Conservation (phyloP, 768 basidiomycete species). For the Podaxis mareebaensis region DNA sequence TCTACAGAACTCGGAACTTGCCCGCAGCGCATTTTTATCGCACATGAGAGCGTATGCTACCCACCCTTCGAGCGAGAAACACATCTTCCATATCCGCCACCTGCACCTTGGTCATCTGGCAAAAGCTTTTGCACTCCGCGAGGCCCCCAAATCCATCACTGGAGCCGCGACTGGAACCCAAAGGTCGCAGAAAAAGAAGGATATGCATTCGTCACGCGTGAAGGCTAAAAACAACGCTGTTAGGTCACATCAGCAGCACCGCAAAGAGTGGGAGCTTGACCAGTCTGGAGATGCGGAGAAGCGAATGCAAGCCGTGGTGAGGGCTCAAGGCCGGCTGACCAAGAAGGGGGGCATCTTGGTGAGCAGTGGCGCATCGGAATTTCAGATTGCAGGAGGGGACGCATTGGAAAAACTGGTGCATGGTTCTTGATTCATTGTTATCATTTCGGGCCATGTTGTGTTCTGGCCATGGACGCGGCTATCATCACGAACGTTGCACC, state of each 20-base stretch:
- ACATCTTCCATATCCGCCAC: conserved; percentile 94
- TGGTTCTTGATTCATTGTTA: conserved; percentile 14
- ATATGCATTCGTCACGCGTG: conserved; percentile 7
- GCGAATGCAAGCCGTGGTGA: conserved; percentile 85
- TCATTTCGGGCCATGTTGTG: neutral
- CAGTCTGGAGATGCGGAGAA: conserved; percentile 63
- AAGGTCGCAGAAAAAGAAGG: conserved; percentile 20
- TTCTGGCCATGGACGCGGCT: neutral
- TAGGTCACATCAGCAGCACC: conserved; percentile 21
- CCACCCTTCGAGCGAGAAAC: conserved; percentile 92
- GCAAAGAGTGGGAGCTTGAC: conserved; percentile 41
- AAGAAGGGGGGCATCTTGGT: conserved; percentile 80
- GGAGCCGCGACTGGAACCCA: conserved; percentile 20
- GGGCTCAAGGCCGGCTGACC: conserved; percentile 76
- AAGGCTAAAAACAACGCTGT: conserved; percentile 23
- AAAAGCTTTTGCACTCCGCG: conserved; percentile 88
- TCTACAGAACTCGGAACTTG: conserved; percentile 69
- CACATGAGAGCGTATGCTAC: conserved; percentile 97
- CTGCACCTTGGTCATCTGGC: conserved; percentile 94
- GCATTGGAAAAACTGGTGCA: conserved; percentile 64
- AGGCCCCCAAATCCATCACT: conserved; percentile 66
- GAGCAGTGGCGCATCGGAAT: conserved; percentile 68
- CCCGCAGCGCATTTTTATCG: conserved; percentile 85
- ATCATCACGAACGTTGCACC: neutral
- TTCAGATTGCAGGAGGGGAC: conserved; percentile 71